Conservation (phyloP, 177 flowering plant genomes). For the Vitis hybrid region DNA sequence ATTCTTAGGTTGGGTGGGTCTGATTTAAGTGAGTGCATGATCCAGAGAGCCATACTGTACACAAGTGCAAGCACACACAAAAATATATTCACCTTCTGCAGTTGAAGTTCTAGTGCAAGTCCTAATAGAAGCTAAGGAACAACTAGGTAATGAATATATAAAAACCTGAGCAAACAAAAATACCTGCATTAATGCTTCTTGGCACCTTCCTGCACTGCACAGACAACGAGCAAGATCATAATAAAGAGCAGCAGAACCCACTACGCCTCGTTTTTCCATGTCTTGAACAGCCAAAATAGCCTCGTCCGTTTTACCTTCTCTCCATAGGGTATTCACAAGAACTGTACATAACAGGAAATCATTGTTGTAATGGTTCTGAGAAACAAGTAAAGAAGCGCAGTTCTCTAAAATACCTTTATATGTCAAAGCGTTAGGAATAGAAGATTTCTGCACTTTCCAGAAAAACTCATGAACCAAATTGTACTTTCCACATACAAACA, state of each 20-base stretch:
- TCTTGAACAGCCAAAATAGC: conserved; percentile 66
- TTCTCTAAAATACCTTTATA: conserved; percentile 59
- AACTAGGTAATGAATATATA: neutral
- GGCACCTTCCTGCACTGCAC: conserved; percentile 83
- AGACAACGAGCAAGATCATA: conserved; percentile 98
- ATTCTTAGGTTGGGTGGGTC: too few species aligned
- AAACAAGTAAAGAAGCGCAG: neutral
- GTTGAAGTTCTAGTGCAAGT: neutral
- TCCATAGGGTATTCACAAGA: conserved; percentile 84
- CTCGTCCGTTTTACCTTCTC: conserved; percentile 79
- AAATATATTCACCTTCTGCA: too few species aligned
- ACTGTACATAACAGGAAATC: conserved; percentile 45
- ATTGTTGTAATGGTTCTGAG: neutral
- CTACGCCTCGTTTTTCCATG: conserved; percentile 89
- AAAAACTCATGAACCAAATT: conserved; percentile 88
- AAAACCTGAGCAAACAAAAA: neutral
- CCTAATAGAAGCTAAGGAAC: neutral
- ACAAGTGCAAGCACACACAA: too few species aligned
- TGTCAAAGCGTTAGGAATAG: conserved; percentile 72
- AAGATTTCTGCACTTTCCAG: conserved; percentile 59
- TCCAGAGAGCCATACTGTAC: too few species aligned
- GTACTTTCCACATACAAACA: conserved; percentile 84
- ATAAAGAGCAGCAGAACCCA: conserved; percentile 88
- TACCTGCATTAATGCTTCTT: conserved; percentile 79
- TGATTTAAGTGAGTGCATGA: too few species aligned